These are phyloP conservation scores for Glycine latifolia DNA, from an alignment of 306 rosid species.

Conservation along the genomic window DNA sequence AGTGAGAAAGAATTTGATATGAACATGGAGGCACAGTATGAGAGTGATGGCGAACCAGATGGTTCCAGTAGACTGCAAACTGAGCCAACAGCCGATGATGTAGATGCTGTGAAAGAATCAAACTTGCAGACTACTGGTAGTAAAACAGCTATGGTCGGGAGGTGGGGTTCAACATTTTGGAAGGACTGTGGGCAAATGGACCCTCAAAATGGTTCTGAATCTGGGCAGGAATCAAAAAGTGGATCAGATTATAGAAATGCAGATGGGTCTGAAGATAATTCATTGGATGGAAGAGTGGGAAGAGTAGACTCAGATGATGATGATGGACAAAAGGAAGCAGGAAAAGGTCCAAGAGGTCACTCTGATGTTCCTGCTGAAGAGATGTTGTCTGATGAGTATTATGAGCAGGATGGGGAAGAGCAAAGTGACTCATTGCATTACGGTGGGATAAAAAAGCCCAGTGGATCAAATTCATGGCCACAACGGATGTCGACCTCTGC, in stretches of 20 bases:
- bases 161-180: slow-evolving; percentile 99
- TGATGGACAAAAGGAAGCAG: slow-evolving; percentile 62
- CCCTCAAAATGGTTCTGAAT: slow-evolving; percentile 75
- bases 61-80: slow-evolving; percentile 64
- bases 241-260: slow-evolving; percentile 71
- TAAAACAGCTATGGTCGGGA: slow-evolving; percentile 69
- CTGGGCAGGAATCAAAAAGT: slow-evolving; percentile 83
- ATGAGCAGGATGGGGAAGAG: slow-evolving; percentile 96
- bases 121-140: slow-evolving; percentile 71
- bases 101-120: slow-evolving; percentile 55
- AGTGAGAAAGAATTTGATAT: slow-evolving; percentile 88
- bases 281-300: slow-evolving; percentile 72
- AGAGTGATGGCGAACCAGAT: slow-evolving; percentile 76
- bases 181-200: slow-evolving; percentile 88
- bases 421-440: slow-evolving; percentile 73
- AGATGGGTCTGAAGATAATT: slow-evolving; percentile 76
- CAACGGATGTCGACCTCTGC: slow-evolving; percentile 58
- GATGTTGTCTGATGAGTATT: slow-evolving; percentile 98
- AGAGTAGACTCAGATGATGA: slow-evolving; percentile 86
- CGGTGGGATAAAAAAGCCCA: slow-evolving; percentile 58
- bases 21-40: slow-evolving; percentile 77
- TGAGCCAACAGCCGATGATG: slow-evolving; percentile 64
- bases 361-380: slow-evolving; percentile 92
- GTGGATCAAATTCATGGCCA: slow-evolving; percentile 69
- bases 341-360: slow-evolving; percentile 73